phyloP scores from a whole-genome alignment of 495 filamentous ascomycete genomes.

The Poronia punctata region DNA sequence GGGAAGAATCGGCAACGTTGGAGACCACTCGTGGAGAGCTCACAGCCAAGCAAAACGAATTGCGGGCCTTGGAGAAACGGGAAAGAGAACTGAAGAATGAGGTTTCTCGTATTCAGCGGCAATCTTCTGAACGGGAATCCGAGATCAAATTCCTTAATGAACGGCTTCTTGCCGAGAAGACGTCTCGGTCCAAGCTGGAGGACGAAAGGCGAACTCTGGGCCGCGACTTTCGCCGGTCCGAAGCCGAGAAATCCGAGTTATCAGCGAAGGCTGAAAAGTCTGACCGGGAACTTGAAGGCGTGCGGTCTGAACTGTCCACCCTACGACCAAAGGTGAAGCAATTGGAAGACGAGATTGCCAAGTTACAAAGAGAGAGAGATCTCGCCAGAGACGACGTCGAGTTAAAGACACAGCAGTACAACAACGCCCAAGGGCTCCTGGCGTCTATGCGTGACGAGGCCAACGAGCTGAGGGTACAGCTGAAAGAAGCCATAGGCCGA shows the following conservation, averaged over 20 bases:
- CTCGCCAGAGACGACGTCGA: constrained; percentile 74
- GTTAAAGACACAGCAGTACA: constrained; percentile 77
- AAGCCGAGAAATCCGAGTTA: constrained; percentile 71
- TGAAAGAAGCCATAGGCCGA: constrained; percentile 80
- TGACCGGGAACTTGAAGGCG: constrained; percentile 56
- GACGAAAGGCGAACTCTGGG: constrained; percentile 62
- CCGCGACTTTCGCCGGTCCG: constrained; percentile 66
- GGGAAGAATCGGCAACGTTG: constrained; percentile 66
- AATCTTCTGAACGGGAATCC: constrained; percentile 60
- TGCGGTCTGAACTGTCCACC: constrained; percentile 60
- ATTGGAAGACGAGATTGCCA: constrained; percentile 62
- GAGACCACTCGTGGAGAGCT: constrained; percentile 67
- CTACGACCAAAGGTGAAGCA: constrained; percentile 58
- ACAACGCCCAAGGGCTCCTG: constrained; percentile 75
- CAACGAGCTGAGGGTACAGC: constrained; percentile 80
- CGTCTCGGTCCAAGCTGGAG: constrained; percentile 63
- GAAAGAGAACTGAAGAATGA: constrained; percentile 77
- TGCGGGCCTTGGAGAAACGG: constrained; percentile 67
- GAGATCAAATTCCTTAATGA: constrained; percentile 73
- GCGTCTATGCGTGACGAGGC: constrained; percentile 89
- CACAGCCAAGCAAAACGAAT: constrained; percentile 54
- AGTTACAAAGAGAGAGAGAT: constrained; percentile 56
- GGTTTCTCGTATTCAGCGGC: constrained; percentile 58
- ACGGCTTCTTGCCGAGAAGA: constrained; percentile 67
- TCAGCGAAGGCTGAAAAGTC: constrained; percentile 63